A percentile compares a stretch with the other conserved stretches of the same genome.
These are phyloP conservation scores for Tetradesmus lagerheimii DNA, from an alignment of 139 green algal species.

Conservation along the genomic window DNA sequence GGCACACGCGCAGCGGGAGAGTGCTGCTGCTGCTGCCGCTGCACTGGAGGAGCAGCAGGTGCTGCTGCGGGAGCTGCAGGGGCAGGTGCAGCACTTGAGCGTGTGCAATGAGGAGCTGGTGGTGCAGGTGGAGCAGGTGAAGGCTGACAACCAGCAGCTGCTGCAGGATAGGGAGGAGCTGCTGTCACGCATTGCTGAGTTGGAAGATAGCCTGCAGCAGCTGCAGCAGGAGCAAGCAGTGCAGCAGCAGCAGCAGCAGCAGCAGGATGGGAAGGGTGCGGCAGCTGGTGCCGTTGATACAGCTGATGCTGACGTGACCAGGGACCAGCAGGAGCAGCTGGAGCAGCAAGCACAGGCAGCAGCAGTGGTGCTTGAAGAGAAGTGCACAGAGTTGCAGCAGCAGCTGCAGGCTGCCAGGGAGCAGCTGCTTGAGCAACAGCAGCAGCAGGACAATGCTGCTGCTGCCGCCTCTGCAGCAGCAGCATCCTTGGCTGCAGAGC, in stretches of 20 bases:
- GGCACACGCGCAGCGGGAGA: background rate
- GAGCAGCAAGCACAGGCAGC: background rate
- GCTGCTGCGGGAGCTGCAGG: constrained; percentile 29
- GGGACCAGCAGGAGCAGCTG: background rate
- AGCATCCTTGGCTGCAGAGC: background rate
- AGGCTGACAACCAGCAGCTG: constrained; percentile 27
- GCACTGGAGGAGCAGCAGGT: constrained; percentile 18
- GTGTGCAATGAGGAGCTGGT: constrained; percentile 32
- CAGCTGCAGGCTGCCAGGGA: constrained; percentile 11
- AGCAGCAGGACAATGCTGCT: background rate
- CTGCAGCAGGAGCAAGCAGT: background rate
- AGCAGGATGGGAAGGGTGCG: background rate
- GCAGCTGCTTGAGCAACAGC: background rate
- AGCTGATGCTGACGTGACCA: background rate
- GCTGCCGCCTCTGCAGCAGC: background rate
- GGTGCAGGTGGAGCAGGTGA: constrained; percentile 22
- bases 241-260: background rate
- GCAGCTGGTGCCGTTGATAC: background rate
- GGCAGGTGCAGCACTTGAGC: constrained; percentile 22
- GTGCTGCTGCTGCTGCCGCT: background rate
- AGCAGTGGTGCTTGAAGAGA: background rate
- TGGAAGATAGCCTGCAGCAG: background rate
- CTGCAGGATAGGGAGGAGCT: background rate
- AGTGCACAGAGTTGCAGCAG: background rate
- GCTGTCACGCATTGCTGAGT: background rate